Base-by-base conservation (phyloP, 176 grass and related monocot species). In the Poa annua region DNA sequence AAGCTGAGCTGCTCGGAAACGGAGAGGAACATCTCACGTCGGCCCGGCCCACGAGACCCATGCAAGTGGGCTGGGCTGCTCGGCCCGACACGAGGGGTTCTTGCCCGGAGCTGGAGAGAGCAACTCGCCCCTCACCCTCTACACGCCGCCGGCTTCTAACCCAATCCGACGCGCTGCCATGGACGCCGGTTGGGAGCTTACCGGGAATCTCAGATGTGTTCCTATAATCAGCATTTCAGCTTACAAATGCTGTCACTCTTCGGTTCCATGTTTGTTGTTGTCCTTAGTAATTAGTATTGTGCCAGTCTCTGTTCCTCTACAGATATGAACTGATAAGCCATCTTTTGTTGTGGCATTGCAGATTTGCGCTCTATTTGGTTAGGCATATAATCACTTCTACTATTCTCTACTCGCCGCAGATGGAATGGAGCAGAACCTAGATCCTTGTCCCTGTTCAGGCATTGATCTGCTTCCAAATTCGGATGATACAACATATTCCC, bases 401-500 rank as follows among this genome's bases (percentile, higher is more conserved):
- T 75, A 39, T 65, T 81, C 2, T 80, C 16, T 83, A 29, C 84
- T 56, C 12, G 45, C 14, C 66, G 36, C 65, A 45, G 36, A 52
- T 86, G 80, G 29, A 77, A 52, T 86, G 80, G 29, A 77, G 35
- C 84, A 69, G 59, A 49, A 59, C 71, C 68, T 63, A 42, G 80
- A 86, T 34, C 88, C 84, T 59, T 59, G 88, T 80, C 9, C 88
- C 88, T 80, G 82, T n/a, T n/a, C n/a, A n/a, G n/a, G n/a, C 88
- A 12, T 73, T 86, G 47, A 90, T 86, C 84, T 86, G 84, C 84
- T 86, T 86, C 80, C 84, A 86, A 42, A 42, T 86, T 90, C 38
- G 84, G 88, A 90, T 86, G 84, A 17, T 80, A 25, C 84, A 86
- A 48, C 88, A 90, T 29, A 86, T 90, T 62, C 88, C 88, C 57